Evolutionary conservation across 768 basidiomycete species (phyloP).

Genomic region (Bullera alba): DNA sequence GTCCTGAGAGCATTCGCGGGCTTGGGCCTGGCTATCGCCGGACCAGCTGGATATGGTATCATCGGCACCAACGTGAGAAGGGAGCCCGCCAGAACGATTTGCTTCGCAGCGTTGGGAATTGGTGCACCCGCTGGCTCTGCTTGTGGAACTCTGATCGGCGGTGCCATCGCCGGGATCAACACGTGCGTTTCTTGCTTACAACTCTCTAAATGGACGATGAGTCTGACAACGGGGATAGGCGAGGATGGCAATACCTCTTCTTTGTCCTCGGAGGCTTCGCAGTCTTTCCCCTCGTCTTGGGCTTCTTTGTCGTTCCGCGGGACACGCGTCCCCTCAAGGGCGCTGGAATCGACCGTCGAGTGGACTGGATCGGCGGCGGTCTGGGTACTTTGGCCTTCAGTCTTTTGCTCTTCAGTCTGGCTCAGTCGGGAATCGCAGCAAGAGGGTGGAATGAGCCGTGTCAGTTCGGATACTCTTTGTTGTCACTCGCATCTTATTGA

Average conservation of each 20-base stretch:
- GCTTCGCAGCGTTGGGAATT: conserved; percentile 73
- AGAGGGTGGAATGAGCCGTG: conserved; percentile 57
- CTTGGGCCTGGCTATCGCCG: conserved; percentile 15
- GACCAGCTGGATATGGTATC: conserved; percentile 21
- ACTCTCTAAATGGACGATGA: no score
- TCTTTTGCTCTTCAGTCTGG: conserved; percentile 63
- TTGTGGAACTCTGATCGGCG: conserved; percentile 62
- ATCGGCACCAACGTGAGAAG: conserved; percentile 13
- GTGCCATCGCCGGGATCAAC: conserved; percentile 56
- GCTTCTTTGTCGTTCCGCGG: conserved; percentile 55
- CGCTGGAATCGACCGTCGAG: conserved; percentile 12
- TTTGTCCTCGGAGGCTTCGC: conserved; percentile 59
- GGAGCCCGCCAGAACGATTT: conserved; percentile 56
- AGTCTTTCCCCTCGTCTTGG: conserved; percentile 52
- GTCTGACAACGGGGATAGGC: no score
- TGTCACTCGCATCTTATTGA: neutral
- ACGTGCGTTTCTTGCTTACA: no score
- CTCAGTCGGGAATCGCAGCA: conserved; percentile 56
- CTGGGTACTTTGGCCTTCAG: conserved; percentile 59
- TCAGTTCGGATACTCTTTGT: conserved; percentile 34
- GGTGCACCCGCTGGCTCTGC: conserved; percentile 71
- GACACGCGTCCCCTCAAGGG: conserved; percentile 47
- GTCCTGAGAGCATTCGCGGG: conserved; percentile 29
- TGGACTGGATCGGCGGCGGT: conserved; percentile 67
- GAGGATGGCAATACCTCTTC: conserved; percentile 62